Evolutionary conservation across 1,139 yeast species (phyloP).

Genomic region (Lodderomyces metapsilosis): DNA sequence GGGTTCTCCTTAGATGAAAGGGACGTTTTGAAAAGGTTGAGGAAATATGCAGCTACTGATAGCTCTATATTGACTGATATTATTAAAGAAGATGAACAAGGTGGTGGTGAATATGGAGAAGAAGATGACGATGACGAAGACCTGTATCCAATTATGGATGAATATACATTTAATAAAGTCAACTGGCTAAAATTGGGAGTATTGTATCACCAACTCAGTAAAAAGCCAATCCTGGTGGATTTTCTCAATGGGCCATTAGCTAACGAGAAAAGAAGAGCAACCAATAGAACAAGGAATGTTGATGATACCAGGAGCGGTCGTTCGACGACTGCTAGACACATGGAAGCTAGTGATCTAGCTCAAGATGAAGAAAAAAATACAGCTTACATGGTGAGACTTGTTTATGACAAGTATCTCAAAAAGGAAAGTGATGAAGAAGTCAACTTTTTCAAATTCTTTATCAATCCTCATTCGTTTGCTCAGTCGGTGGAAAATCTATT

Average conservation of each 20-base stretch:
- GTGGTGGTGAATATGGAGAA: conserved; percentile 10
- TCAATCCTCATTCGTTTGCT: conserved; percentile 74
- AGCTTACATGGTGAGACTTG: conserved; percentile 54
- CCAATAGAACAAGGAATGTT: conserved; percentile 30
- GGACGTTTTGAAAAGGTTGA: conserved; percentile 44
- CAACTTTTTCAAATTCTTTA: conserved; percentile 61
- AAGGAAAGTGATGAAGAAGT: conserved; percentile 38
- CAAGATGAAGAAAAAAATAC: conserved; percentile 55
- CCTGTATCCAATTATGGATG: conserved; percentile 13
- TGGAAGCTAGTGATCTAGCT: conserved; percentile 50
- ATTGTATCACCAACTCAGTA: conserved; percentile 47
- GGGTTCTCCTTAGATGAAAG: conserved; percentile 48
- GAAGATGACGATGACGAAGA: conserved; percentile 12
- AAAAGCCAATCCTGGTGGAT: conserved; percentile 51
- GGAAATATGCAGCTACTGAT: conserved; percentile 30
- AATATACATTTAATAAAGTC: conserved; percentile 34
- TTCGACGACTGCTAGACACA: conserved; percentile 54
- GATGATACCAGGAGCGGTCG: conserved; percentile 41
- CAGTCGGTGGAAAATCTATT: conserved; percentile 84
- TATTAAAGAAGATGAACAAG: conserved; percentile 10
- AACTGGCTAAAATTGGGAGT: conserved; percentile 66
- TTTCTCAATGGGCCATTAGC: conserved; percentile 74
- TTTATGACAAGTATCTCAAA: conserved; percentile 38
- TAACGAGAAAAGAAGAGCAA: conserved; percentile 53
- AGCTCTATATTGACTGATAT: conserved; percentile 15